Evolutionary conservation across 306 rosid species (phyloP), one percentile per base, ranked within the genome.

Genomic region (Cicer bijugum): DNA sequence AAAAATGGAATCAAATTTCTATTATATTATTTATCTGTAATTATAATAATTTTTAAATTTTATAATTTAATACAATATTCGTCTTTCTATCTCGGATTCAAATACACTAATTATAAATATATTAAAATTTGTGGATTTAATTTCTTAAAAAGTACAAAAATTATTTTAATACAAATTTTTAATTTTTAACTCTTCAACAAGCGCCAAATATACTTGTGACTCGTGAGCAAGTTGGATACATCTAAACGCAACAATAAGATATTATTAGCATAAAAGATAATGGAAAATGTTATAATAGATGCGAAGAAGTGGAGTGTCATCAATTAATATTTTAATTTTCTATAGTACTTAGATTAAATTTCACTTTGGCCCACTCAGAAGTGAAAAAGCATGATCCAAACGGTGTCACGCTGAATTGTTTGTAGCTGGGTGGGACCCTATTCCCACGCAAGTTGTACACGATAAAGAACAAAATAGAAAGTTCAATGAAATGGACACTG

Each of bases 291-390:
- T n/a, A 38, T 37, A 46, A 12, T 42, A 20, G 14, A 19, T 14
- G 59, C 12, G 6, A 38, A 20, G 65, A 33, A 20, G 65, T 19
- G 52, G 40, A 59, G 64, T 12, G n/a, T 20, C n/a, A 3, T 59
- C 58, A 19, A 57, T 76, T 11, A 57, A 57, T 68, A 75, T 52
- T 48, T 47, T 35, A 52, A n/a, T 42, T 52, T 53, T 38, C 7
- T n/a, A 1, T 9, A 6, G 38, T 10, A 8, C 10, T 3, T 42
- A 20, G 44, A 56, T 67, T 76, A 56, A 68, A 58, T 77, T 67
- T 68, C 69, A 57, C 12, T 17, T 57, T 77, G 63, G 43, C 70
- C 17, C 2, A 4, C 12, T 50, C 12, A 1, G 23, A 9, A 14
- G 2, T 48, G 16, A 9, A 8, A 12, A 15, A 33, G 61, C 15